Conservation (phyloP, 805 yeast genomes). For the Debaryomyces castellii region DNA sequence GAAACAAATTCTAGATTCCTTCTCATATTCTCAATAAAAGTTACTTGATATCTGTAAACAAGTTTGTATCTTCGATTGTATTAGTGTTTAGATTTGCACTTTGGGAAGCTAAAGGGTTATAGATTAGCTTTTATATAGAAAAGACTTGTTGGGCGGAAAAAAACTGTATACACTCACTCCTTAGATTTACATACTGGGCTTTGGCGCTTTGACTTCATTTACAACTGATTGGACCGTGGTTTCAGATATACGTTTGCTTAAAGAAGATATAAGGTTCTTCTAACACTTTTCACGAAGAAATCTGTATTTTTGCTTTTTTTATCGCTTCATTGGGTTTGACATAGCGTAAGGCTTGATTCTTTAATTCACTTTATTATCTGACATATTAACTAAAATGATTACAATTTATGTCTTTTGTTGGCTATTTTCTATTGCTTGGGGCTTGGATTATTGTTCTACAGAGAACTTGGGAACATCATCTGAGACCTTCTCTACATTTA, state of each 20-base stretch:
- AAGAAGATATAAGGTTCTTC: neutral
- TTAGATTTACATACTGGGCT: neutral
- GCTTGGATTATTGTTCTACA: slow-evolving; percentile 19
- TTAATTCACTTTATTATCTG: too few species aligned
- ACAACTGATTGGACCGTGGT: neutral
- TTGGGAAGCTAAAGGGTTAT: neutral
- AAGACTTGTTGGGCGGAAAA: neutral
- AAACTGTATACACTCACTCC: neutral
- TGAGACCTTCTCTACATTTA: slow-evolving; percentile 15
- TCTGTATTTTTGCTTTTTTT: too few species aligned
- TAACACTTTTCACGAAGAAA: neutral
- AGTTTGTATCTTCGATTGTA: neutral
- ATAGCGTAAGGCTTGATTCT: neutral
- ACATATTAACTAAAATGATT: too few species aligned
- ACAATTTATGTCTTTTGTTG: slow-evolving; percentile 1
- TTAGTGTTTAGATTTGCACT: neutral
- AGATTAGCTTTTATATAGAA: neutral
- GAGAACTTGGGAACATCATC: slow-evolving; percentile 18
- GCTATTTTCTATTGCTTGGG: neutral
- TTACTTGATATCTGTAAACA: neutral
- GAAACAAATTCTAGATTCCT: neutral
- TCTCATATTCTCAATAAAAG: neutral
- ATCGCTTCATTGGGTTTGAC: neutral
- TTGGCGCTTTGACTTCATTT: neutral
- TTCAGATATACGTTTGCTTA: neutral